Conservation (phyloP, 805 yeast genomes). For the Kazachstania kunashirensis region DNA sequence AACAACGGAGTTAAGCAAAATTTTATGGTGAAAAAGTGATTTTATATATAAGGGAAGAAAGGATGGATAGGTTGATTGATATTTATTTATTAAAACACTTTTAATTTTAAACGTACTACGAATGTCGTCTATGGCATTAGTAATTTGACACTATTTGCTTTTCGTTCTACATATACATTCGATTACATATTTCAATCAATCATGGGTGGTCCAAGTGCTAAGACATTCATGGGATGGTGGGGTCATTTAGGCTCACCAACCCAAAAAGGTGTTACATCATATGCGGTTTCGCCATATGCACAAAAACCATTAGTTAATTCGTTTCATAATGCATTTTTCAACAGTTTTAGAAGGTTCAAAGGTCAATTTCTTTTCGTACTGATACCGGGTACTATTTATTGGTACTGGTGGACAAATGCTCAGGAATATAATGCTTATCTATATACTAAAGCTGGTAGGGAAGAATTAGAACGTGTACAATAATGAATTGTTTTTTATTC, state of each 20-base stretch:
- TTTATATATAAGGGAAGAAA: too few species aligned
- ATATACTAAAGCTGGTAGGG: conserved; percentile 97
- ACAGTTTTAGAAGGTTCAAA: conserved; percentile 88
- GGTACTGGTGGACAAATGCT: conserved; percentile 80
- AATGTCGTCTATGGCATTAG: too few species aligned
- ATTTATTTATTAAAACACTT: too few species aligned
- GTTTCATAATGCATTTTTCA: conserved; percentile 77
- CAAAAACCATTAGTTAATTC: conserved; percentile 86
- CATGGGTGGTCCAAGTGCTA: conserved; percentile 68
- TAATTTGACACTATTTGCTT: too few species aligned
- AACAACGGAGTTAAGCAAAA: not conserved
- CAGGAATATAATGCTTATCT: conserved; percentile 87
- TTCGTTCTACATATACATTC: too few species aligned
- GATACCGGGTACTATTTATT: conserved; percentile 70
- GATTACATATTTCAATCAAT: too few species aligned
- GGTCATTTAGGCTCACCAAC: conserved; percentile 80
- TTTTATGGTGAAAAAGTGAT: too few species aligned
- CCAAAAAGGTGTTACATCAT: conserved; percentile 78
- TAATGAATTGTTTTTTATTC: too few species aligned
- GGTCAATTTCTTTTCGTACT: conserved; percentile 70
- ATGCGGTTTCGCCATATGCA: conserved; percentile 88
- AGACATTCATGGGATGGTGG: conserved; percentile 95
- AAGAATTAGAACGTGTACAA: conserved; percentile 60
- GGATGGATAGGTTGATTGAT: too few species aligned
- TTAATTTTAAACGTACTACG: too few species aligned